Percentiles rank a stretch among this genome's conserved stretches.
Evolutionary conservation across 805 yeast genomes (phyloP).

Genomic region (Kuraishia ogatae): DNA sequence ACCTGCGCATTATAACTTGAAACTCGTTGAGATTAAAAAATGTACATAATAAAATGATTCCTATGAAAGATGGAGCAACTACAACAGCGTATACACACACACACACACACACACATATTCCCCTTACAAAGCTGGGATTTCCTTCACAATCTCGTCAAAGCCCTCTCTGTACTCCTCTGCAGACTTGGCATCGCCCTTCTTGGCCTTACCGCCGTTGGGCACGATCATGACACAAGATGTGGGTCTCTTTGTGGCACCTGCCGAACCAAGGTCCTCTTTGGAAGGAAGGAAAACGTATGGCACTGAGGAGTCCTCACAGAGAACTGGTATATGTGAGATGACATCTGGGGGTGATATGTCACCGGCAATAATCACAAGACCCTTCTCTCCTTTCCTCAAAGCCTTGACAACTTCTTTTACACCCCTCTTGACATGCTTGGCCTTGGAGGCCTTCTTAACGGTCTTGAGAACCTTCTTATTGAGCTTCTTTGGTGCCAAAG

Average conservation of each 20-base stretch:
- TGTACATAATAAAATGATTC: not conserved
- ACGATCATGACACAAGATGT: slow-evolving; percentile 96
- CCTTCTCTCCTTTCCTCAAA: slow-evolving; percentile 95
- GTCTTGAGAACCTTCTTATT: slow-evolving; percentile 94
- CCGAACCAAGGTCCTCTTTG: slow-evolving; percentile 96
- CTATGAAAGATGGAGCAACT: not conserved
- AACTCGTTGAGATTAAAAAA: not conserved
- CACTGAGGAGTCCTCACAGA: slow-evolving; percentile 89
- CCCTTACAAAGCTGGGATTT: slow-evolving; percentile 46
- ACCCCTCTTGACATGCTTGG: slow-evolving; percentile 97
- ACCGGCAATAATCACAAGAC: slow-evolving; percentile 93
- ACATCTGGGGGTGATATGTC: slow-evolving; percentile 98
- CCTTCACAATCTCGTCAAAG: slow-evolving; percentile 91
- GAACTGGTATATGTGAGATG: slow-evolving; percentile 92
- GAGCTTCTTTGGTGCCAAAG: slow-evolving; percentile 91
- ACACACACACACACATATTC: not conserved
- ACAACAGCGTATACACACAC: not conserved
- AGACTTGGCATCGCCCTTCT: slow-evolving; percentile 59
- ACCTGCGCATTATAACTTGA: not conserved
- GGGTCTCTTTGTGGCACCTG: slow-evolving; percentile 99
- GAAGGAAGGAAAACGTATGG: slow-evolving; percentile 94
- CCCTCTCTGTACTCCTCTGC: slow-evolving; percentile 85
- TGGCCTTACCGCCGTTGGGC: slow-evolving; percentile 87
- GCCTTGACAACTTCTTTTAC: slow-evolving; percentile 98
- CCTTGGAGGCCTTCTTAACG: slow-evolving; percentile 95